Percentiles rank a stretch among this genome's conserved stretches.
Conservation (phyloP, 176 grass and related monocot species). For the Triticum timopheevii region DNA sequence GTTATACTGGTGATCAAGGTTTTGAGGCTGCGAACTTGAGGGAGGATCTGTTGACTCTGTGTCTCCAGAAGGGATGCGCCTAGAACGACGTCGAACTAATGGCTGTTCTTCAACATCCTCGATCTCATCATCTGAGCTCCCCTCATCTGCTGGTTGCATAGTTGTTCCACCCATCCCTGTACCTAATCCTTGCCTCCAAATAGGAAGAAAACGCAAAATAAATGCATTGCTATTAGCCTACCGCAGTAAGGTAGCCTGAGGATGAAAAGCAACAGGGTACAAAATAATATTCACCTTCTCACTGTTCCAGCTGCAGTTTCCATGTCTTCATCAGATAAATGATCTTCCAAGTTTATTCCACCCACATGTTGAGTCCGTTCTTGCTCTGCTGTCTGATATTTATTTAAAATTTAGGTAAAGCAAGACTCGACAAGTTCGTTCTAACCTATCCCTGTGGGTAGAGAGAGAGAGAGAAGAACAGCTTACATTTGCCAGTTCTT, state of each 20-base stretch:
- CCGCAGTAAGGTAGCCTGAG: neutral
- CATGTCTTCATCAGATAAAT: slow-evolving; percentile 43
- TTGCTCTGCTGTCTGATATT: slow-evolving; percentile 46
- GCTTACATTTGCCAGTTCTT: slow-evolving; percentile 53
- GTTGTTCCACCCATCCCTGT: slow-evolving; percentile 55
- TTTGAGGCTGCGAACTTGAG: slow-evolving; percentile 36
- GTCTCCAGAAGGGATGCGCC: slow-evolving; percentile 48
- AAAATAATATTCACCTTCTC: slow-evolving; percentile 71
- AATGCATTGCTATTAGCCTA: slow-evolving; percentile 17
- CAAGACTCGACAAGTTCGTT: slow-evolving; percentile 23
- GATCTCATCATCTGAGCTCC: slow-evolving; percentile 53
- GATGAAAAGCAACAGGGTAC: slow-evolving; percentile 30
- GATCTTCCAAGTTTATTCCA: slow-evolving; percentile 40
- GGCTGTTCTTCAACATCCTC: slow-evolving; percentile 82
- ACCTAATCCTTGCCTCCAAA: slow-evolving; percentile 64
- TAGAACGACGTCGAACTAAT: slow-evolving; percentile 66
- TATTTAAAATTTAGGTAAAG: slow-evolving; percentile 9
- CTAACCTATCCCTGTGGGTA: slow-evolving; percentile 5
- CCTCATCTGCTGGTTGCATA: slow-evolving; percentile 45
- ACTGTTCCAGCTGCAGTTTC: slow-evolving; percentile 23
- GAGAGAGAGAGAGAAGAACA: neutral
- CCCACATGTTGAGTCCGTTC: slow-evolving; percentile 38
- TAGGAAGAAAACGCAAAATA: slow-evolving; percentile 37
- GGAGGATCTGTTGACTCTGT: slow-evolving; percentile 36
- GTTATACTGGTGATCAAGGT: slow-evolving; percentile 36